A percentile compares a stretch with the other conserved stretches of the same genome.
These are phyloP conservation scores for Stygiomarasmius scandens DNA, from an alignment of 1,284 basidiomycete species.

Conservation along the genomic window DNA sequence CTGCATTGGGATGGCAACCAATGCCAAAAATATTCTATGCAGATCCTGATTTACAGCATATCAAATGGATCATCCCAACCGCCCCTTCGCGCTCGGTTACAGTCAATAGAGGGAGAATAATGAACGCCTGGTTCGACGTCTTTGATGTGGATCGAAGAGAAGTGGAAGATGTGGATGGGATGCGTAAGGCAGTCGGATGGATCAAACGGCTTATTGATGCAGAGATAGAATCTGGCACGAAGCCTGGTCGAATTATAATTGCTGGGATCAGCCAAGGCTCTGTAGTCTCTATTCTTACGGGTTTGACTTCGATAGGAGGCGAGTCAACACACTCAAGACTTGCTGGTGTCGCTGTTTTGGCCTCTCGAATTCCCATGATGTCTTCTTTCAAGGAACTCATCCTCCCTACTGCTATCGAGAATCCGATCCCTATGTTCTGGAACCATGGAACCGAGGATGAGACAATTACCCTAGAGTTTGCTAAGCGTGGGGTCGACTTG, in stretches of 20 bases:
- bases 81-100: slow-evolving; percentile 14
- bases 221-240: slow-evolving; percentile 49
- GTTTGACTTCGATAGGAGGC: too few species aligned
- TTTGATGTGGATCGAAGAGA: slow-evolving; percentile 4
- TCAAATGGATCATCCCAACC: slow-evolving; percentile 19
- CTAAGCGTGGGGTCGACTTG: slow-evolving; percentile 11
- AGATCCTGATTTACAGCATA: slow-evolving; percentile 14
- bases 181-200: slow-evolving; percentile 38
- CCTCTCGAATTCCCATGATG: slow-evolving; percentile 48
- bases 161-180: slow-evolving; percentile 51
- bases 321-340: slow-evolving; percentile 45
- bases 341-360: slow-evolving; percentile 46
- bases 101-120: slow-evolving; percentile 1
- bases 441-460: slow-evolving; percentile 4
- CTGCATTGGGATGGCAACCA: not conserved
- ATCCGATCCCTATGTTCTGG: slow-evolving; percentile 13
- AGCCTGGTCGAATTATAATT: slow-evolving; percentile 39
- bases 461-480: not conserved
- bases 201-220: slow-evolving; percentile 47
- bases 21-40: slow-evolving; percentile 5
- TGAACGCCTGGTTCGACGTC: slow-evolving; percentile 11
- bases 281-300: slow-evolving; percentile 46
- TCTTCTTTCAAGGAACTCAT: slow-evolving; percentile 43
- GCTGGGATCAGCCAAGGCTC: slow-evolving; percentile 63
- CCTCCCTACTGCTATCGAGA: not conserved